Percentiles rank a stretch among this genome's conserved stretches.
Conservation (phyloP, 495 filamentous ascomycete species). For the Echria macrotheca region DNA sequence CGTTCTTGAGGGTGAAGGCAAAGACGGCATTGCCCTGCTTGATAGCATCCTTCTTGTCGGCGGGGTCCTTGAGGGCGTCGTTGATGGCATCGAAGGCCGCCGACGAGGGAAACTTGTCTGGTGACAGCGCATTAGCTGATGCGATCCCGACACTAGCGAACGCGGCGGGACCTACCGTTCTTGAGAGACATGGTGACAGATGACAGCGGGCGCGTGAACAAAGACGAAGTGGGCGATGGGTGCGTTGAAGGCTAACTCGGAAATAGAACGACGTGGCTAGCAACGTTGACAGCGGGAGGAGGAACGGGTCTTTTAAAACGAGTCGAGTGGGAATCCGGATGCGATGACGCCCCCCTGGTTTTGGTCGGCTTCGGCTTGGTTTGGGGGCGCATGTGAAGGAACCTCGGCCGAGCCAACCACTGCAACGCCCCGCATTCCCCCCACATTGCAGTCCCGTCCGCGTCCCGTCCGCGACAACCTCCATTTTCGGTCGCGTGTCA, state of each 20-base stretch:
- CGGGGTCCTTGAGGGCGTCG: conserved; percentile 59
- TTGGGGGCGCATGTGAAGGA: conserved; percentile 28
- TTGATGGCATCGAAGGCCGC: conserved; percentile 87
- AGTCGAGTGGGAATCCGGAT: conserved; percentile 7
- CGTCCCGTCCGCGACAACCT: too few species aligned
- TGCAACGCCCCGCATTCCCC: neutral
- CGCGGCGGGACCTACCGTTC: conserved; percentile 51
- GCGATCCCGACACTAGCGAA: neutral
- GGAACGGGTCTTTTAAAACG: conserved; percentile 1
- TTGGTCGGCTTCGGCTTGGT: conserved; percentile 17
- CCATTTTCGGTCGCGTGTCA: too few species aligned
- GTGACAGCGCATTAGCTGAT: neutral
- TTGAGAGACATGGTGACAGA: conserved; percentile 69
- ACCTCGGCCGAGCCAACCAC: conserved; percentile 27
- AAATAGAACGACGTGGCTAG: too few species aligned
- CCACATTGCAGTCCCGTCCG: neutral
- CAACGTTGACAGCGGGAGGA: too few species aligned
- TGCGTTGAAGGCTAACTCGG: neutral
- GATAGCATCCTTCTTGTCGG: conserved; percentile 79
- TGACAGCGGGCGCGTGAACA: neutral
- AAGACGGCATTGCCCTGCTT: conserved; percentile 84
- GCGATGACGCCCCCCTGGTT: conserved; percentile 15
- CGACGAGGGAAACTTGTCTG: conserved; percentile 87
- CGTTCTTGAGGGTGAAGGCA: conserved; percentile 88
- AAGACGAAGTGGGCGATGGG: neutral